Conservation (phyloP, 257 asterid genomes). For the Primulina tabacum region DNA sequence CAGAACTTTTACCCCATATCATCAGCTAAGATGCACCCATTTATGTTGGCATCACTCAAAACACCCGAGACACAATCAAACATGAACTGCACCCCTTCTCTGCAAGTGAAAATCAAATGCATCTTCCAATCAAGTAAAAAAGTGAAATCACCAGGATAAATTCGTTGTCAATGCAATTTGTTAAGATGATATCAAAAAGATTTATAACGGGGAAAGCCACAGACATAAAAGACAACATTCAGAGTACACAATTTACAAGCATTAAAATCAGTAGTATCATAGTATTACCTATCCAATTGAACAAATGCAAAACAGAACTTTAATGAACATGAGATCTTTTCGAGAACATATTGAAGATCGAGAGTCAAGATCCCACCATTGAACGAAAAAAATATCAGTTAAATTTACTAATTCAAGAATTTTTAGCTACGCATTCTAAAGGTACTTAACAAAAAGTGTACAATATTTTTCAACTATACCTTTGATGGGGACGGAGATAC, state of each 20-base stretch:
- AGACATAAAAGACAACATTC: slow-evolving; percentile 13
- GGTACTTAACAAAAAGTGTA: slow-evolving; percentile 20
- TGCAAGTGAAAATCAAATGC: slow-evolving; percentile 48
- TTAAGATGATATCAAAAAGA: neutral
- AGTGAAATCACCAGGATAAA: slow-evolving; percentile 3
- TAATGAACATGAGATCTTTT: slow-evolving; percentile 1
- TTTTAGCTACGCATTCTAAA: slow-evolving; percentile 12
- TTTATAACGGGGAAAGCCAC: slow-evolving; percentile 13
- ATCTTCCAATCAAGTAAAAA: slow-evolving; percentile 25
- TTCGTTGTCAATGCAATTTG: neutral
- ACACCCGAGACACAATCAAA: slow-evolving; percentile 92
- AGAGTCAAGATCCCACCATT: slow-evolving; percentile 11
- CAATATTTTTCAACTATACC: slow-evolving; percentile 38
- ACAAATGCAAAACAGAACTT: slow-evolving; percentile 16
- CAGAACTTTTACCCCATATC: slow-evolving; percentile 86
- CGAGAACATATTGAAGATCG: slow-evolving; percentile 17
- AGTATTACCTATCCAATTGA: slow-evolving; percentile 14
- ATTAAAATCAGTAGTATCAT: neutral
- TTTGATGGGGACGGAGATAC: slow-evolving; percentile 95
- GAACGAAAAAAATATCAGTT: neutral
- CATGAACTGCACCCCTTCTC: slow-evolving; percentile 99
- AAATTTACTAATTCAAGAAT: slow-evolving; percentile 12
- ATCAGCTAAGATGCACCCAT: slow-evolving; percentile 98
- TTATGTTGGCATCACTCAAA: slow-evolving; percentile 59
- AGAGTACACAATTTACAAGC: slow-evolving; percentile 19